phyloP scores from a whole-genome alignment of 2,329 filamentous ascomycete genomes.

The Alternaria brassicicola region DNA sequence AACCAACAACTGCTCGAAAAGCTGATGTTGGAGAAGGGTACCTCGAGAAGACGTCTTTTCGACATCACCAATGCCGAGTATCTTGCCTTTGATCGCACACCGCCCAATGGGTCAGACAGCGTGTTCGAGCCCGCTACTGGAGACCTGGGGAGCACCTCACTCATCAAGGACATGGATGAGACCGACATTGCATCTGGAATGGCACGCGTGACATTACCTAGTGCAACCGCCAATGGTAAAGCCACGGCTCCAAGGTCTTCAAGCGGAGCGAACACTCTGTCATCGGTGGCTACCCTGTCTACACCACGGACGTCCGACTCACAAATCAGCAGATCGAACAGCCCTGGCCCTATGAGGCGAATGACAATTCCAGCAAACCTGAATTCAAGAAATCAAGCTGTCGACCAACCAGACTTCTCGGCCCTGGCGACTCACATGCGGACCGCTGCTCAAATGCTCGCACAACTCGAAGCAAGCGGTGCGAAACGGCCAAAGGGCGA shows the following conservation, averaged over 20 bases:
- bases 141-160: constrained; percentile 75
- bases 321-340: constrained; percentile 70
- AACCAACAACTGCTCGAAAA: constrained; percentile 71
- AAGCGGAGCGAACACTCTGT: constrained; percentile 66
- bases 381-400: constrained; percentile 58
- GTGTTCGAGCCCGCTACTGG: constrained; percentile 84
- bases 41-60: constrained; percentile 58
- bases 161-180: constrained; percentile 65
- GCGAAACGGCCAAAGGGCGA: constrained; percentile 80
- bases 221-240: constrained; percentile 31
- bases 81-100: constrained; percentile 52
- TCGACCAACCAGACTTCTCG: constrained; percentile 79
- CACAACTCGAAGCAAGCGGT: constrained; percentile 79
- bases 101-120: constrained; percentile 64
- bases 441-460: constrained; percentile 84
- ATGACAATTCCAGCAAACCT: constrained; percentile 61
- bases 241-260: constrained; percentile 60
- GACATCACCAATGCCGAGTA: constrained; percentile 67
- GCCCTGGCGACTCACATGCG: constrained; percentile 87
- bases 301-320: constrained; percentile 74
- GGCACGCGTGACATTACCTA: constrained; percentile 38
- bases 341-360: constrained; percentile 66
- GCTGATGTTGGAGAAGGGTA: constrained; percentile 69
- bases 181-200: constrained; percentile 44
- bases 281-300: constrained; percentile 64